Conservation (phyloP, 805 yeast genomes). For the Barnettozyma californica region DNA sequence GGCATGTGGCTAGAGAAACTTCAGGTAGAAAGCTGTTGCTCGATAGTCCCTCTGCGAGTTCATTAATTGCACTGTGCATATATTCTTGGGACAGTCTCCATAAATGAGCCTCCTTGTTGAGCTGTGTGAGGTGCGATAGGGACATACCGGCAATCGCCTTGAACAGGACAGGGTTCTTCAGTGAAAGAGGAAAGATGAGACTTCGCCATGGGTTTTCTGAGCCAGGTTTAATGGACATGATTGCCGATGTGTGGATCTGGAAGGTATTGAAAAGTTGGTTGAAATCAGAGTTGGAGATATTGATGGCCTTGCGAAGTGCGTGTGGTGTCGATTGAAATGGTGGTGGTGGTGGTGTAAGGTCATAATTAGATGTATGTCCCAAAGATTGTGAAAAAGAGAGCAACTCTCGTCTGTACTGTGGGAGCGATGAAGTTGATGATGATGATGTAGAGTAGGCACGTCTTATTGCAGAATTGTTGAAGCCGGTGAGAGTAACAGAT, state of each 20-base stretch:
- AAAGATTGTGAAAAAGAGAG: conserved; percentile 14
- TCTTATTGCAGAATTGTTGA: not conserved
- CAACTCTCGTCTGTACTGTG: conserved; percentile 22
- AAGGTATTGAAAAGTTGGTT: conserved; percentile 30
- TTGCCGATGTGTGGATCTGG: conserved; percentile 42
- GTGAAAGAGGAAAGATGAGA: conserved; percentile 49
- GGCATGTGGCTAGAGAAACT: conserved; percentile 60
- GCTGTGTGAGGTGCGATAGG: conserved; percentile 38
- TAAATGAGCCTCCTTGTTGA: conserved; percentile 4
- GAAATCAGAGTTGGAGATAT: conserved; percentile 9
- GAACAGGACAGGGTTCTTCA: conserved; percentile 49
- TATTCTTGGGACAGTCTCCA: conserved; percentile 5
- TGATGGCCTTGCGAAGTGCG: conserved; percentile 2
- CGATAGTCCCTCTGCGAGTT: conserved; percentile 51
- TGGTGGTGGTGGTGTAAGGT: not conserved
- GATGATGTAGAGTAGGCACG: conserved; percentile 20
- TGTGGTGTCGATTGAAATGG: not conserved
- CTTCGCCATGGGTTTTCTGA: conserved; percentile 66
- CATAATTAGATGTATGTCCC: not conserved
- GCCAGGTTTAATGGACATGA: conserved; percentile 62
- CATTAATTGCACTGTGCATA: conserved; percentile 33
- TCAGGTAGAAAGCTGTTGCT: conserved; percentile 48
- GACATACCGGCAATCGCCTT: conserved; percentile 67
- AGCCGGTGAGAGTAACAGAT: not conserved
- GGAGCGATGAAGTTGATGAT: conserved; percentile 15